Base-by-base conservation (phyloP, 768 basidiomycete genomes). In the Leccinum subtestaceum region DNA sequence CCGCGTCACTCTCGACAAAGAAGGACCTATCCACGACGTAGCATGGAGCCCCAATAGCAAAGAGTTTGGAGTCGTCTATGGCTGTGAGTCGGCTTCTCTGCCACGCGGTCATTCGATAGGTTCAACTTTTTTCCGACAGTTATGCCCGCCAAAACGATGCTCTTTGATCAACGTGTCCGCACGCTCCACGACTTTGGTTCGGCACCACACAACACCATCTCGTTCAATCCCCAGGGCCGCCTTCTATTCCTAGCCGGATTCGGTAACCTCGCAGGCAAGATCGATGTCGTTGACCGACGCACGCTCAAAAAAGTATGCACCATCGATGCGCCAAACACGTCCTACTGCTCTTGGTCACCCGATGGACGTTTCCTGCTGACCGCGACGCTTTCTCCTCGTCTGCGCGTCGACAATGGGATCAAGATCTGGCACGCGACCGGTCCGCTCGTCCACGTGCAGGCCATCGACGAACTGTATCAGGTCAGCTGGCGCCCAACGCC, bases 21-120 rank as follows among this genome's bases (percentile, higher is more conserved):
- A 98, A 61, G 97, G 97, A 1, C 95, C 95, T 1, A 93, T 99
- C 62, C 95, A 97, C 67, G 97, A 98, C 71, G 97, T 96, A 61
- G 76, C 85, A 15, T 99, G 97, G 97, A 94, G 88, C 63, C 94
- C 97, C 8, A 95, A 93, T 66, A 93, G 93, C 53, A 93, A 95
- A 74, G 97, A 99, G 74, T 99, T 99, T 70, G 88, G 87, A 50
- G 95, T 98, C 36, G 89, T 94, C 29, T 98, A 98, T 70, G 97
- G 97, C 67, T 99, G 95, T 96, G 66, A 72, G 94, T 83, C 25
- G 53, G 45, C 23, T 27, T 55, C 45, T 4, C 21, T n/a, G 1
- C 4, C 36, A 5, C 12, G 10, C 49, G 13, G n/a, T 38, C 11
- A 1, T 51, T 9, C 17, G 36, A 52, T 36, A 10, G n/a, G 21